A percentile compares a stretch with the other conserved stretches of the same genome.
Conservation (phyloP, 768 basidiomycete genomes). For the Phlebiopsis flavidoalba region DNA sequence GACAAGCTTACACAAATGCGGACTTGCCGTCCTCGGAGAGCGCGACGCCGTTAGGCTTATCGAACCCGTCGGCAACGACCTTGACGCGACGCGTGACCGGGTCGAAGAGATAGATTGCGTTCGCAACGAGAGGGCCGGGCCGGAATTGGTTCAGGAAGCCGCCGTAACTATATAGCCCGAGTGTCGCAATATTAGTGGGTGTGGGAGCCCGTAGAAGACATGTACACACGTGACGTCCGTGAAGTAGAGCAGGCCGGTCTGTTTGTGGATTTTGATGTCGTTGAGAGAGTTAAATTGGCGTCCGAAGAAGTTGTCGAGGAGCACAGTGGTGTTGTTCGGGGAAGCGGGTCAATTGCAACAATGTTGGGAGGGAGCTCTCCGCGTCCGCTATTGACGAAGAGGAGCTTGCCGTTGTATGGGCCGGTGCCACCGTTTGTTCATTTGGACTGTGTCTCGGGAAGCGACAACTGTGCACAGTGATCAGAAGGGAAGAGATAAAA, state of each 20-base stretch:
- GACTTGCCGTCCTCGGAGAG: slow-evolving; percentile 60
- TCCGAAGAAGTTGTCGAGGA: slow-evolving; percentile 77
- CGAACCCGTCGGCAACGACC: slow-evolving; percentile 75
- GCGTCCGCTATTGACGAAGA: slow-evolving; percentile 64
- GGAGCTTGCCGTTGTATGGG: slow-evolving; percentile 50
- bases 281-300: slow-evolving; percentile 81
- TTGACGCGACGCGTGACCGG: slow-evolving; percentile 57
- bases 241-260: slow-evolving; percentile 65
- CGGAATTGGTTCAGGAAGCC: slow-evolving; percentile 60
- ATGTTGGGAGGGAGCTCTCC: slow-evolving; percentile 58
- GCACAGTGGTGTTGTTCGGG: slow-evolving; percentile 62
- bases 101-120: slow-evolving; percentile 76
- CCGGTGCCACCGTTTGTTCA: slow-evolving; percentile 71
- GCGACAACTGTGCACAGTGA: slow-evolving; percentile 39
- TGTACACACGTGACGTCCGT: slow-evolving; percentile 59
- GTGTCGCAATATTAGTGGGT: not conserved
- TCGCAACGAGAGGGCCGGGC: slow-evolving; percentile 58
- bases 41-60: slow-evolving; percentile 68
- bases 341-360: slow-evolving; percentile 53
- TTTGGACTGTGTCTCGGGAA: slow-evolving; percentile 55
- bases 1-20: slow-evolving; percentile 52
- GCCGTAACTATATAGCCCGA: slow-evolving; percentile 43
- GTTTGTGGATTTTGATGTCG: slow-evolving; percentile 70
- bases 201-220: not conserved
- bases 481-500: not conserved